These are phyloP conservation scores for Venturia oleaginea DNA, from an alignment of 2,329 filamentous ascomycete genomes.

Conservation along the genomic window DNA sequence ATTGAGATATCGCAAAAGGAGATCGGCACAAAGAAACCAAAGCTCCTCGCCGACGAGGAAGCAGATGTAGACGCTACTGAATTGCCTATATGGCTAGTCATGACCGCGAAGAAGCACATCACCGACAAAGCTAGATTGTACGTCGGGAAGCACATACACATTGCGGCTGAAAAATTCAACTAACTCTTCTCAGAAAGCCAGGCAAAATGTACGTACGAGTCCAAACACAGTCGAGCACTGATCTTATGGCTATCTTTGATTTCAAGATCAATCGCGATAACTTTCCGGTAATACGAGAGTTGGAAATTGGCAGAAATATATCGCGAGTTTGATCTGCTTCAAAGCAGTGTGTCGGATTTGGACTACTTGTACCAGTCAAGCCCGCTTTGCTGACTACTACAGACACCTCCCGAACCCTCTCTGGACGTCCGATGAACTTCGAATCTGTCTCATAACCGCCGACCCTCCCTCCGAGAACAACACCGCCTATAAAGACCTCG, in stretches of 20 bases:
- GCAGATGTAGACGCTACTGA: slow-evolving; percentile 39
- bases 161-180: neutral
- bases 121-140: slow-evolving; percentile 64
- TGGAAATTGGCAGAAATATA: neutral
- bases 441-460: slow-evolving; percentile 79
- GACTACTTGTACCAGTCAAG: neutral
- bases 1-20: slow-evolving; percentile 43
- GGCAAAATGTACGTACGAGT: slow-evolving; percentile 12
- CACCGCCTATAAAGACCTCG: slow-evolving; percentile 80
- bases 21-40: slow-evolving; percentile 41
- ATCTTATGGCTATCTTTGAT: neutral
- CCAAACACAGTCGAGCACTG: neutral
- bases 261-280: neutral
- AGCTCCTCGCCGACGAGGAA: slow-evolving; percentile 41
- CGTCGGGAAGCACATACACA: slow-evolving; percentile 20
- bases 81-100: slow-evolving; percentile 49
- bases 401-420: slow-evolving; percentile 63
- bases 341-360: neutral
- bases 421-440: slow-evolving; percentile 54
- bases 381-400: slow-evolving; percentile 9
- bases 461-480: slow-evolving; percentile 47
- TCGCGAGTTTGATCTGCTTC: neutral
- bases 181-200: slow-evolving; percentile 10
- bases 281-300: neutral
- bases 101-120: slow-evolving; percentile 59